Evolutionary conservation across 148 eudicot species (phyloP).

Genomic region (Persicaria tinctoria): DNA sequence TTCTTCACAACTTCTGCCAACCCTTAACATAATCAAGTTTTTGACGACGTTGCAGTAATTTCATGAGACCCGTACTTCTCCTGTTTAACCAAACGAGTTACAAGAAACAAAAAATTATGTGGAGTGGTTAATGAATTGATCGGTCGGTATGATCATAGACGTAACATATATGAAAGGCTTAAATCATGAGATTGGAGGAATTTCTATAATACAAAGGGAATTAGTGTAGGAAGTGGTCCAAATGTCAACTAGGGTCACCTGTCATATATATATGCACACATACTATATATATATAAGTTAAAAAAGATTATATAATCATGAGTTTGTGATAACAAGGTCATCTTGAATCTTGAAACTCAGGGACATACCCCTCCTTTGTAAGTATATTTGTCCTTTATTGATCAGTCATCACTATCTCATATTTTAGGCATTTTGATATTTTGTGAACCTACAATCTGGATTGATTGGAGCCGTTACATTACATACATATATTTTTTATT

Average conservation of each 20-base stretch:
- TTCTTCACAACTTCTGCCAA: too few relatives aligned
- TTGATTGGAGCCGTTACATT: neutral
- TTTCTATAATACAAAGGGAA: neutral
- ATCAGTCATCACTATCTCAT: neutral
- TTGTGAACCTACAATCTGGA: neutral
- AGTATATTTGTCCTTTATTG: neutral
- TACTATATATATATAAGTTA: too few relatives aligned
- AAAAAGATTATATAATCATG: neutral
- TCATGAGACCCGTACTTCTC: too few relatives aligned
- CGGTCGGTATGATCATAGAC: too few relatives aligned
- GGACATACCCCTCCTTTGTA: neutral
- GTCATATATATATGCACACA: neutral
- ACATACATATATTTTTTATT: neutral
- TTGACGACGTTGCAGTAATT: too few relatives aligned
- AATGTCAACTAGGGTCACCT: conserved; percentile 1
- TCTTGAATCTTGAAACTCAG: neutral
- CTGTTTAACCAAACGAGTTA: too few relatives aligned
- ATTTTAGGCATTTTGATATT: neutral
- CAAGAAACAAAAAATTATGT: too few relatives aligned
- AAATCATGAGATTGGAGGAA: too few relatives aligned
- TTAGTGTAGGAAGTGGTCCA: neutral
- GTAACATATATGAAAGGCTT: too few relatives aligned
- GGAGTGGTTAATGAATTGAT: too few relatives aligned
- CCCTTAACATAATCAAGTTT: too few relatives aligned
- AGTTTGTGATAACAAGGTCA: conserved; percentile 8